Evolutionary conservation across 1,284 basidiomycete species (phyloP), one percentile per base, ranked within the genome.

Genomic region (Tilletia indica): DNA sequence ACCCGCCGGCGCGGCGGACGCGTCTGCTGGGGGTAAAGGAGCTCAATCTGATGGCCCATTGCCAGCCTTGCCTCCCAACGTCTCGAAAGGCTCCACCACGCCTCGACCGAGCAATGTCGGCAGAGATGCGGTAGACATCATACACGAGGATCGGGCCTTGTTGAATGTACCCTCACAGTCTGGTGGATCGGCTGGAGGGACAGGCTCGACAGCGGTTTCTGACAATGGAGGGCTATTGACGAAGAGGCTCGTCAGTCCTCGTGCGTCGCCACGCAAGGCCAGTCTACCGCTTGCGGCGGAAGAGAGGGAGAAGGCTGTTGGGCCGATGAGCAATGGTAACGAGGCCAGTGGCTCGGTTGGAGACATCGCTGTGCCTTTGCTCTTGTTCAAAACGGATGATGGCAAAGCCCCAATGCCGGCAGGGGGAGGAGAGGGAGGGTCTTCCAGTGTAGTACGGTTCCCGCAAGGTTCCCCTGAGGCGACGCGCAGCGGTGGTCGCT

Each of bases 221-320:
- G 51, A 54, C 11, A 45, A 45, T 45, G 61, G 61, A 3, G 8
- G 9, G 31, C 6, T 25, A 1, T 2, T 54, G 51, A 54, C 51
- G 51, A 25, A 25, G 51, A 54, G 51, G 51, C 51, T 54, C 19
- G 34, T 38, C 8, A 64, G 61, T 39, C 61, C 61, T 3, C 61
- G 61, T 1, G 61, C 61, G 16, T 64, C 61, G 36, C 61, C 61
- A 36, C 61, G 61, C 16, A 64, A 64, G 36, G 61, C 36, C 36
- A 64, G 61, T 38, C 39, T 64, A 34, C 61, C 61, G 34, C 61
- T 64, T 54, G 6, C 19, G 51, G 51, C 16, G 51, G 51, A 19
- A 19, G n/a, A 54, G 51, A 54, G 21, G 11, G 51, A 25, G 51
- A 19, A 19, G 51, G 16, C 51, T 54, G 51, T 31, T 31, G 25